Conservation (phyloP, 148 eudicot genomes). For the Rheum nobile region DNA sequence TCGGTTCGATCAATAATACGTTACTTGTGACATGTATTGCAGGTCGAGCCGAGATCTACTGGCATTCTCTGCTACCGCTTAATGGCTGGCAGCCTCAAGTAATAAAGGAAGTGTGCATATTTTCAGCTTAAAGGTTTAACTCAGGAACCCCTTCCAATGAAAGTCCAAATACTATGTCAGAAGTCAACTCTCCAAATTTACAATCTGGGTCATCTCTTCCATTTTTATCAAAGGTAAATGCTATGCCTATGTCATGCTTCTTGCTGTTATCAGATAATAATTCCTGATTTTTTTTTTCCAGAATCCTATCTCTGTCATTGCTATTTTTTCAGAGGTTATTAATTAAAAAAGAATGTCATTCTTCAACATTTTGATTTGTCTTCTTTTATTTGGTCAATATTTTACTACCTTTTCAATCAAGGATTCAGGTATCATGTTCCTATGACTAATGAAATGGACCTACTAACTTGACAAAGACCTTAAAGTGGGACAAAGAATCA, state of each 20-base stretch:
- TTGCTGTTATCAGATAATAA: neutral
- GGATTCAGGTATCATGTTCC: neutral
- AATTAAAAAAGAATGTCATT: neutral
- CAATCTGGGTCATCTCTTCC: constrained; percentile 54
- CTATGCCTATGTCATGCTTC: neutral
- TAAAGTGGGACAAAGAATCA: neutral
- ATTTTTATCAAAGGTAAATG: constrained; percentile 62
- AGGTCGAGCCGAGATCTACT: constrained; percentile 81
- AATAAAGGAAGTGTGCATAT: constrained; percentile 90
- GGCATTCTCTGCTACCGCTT: constrained; percentile 78
- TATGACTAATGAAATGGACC: neutral
- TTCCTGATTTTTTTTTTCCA: neutral
- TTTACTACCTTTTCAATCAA: neutral
- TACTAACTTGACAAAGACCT: neutral
- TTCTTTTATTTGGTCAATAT: neutral
- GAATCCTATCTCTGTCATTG: neutral
- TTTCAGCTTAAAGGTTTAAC: constrained; percentile 53
- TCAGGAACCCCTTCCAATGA: constrained; percentile 38
- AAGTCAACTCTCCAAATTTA: constrained; percentile 27
- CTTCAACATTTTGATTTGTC: neutral
- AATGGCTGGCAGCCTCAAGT: constrained; percentile 88
- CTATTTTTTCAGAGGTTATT: neutral
- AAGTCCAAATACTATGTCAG: constrained; percentile 27
- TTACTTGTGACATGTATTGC: constrained; percentile 15
- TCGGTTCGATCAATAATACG: neutral